Percentiles rank a stretch among this genome's conserved stretches.
Evolutionary conservation across 106 monocot genomes (phyloP).

Genomic region (Dioscorea alata): DNA sequence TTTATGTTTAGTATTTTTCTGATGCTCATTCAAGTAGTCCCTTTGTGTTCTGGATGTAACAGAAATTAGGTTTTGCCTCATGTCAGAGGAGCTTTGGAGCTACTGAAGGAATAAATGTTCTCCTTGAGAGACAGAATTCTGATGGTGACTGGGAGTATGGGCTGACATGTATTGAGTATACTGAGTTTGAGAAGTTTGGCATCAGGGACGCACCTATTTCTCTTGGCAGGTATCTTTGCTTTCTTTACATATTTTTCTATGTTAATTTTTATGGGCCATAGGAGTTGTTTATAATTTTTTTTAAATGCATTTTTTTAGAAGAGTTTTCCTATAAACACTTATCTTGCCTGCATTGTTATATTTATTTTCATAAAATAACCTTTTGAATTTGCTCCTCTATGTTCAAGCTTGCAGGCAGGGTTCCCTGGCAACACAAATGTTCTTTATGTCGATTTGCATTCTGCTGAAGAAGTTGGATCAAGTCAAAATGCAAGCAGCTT

Average conservation of each 20-base stretch:
- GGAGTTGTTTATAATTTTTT: too few relatives aligned
- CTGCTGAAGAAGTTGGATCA: conserved; percentile 85
- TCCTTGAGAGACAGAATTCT: conserved; percentile 64
- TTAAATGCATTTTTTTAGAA: too few relatives aligned
- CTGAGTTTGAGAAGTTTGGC: conserved; percentile 92
- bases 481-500: conserved; percentile 58
- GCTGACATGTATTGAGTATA: conserved; percentile 90
- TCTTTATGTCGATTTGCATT: conserved; percentile 84
- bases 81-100: conserved; percentile 76
- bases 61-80: conserved; percentile 98
- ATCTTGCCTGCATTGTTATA: neutral
- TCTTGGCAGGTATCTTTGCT: conserved; percentile 38
- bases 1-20: too few relatives aligned
- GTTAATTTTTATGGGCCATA: neutral
- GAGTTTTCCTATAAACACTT: too few relatives aligned
- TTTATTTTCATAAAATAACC: neutral
- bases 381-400: conserved; percentile 2
- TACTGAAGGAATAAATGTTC: conserved; percentile 96
- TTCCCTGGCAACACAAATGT: conserved; percentile 96
- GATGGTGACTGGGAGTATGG: conserved; percentile 83
- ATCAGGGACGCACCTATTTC: conserved; percentile 40
- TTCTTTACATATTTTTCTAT: neutral
- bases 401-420: conserved; percentile 57
- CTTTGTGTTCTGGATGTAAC: conserved; percentile 10
- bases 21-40: too few relatives aligned